Percentiles rank a stretch among this genome's conserved stretches.
Conservation (phyloP, 306 rosid genomes). For the Potentilla sterilis region DNA sequence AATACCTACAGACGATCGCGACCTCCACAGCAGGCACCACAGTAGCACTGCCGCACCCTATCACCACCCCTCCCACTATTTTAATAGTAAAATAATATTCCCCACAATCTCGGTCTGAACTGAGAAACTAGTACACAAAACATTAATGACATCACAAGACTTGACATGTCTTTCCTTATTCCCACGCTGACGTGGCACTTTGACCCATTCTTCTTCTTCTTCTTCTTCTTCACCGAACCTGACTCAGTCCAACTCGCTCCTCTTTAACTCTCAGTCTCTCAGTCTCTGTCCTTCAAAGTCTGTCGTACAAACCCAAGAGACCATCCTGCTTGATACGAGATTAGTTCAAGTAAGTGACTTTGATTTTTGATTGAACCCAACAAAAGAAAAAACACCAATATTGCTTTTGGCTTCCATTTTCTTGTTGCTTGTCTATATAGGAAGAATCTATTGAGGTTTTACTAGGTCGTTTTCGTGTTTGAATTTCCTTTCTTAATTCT, state of each 20-base stretch:
- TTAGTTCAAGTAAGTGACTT: constrained; percentile 37
- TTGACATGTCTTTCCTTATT: constrained; percentile 24
- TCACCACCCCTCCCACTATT: too few relatives aligned
- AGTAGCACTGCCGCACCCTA: not conserved
- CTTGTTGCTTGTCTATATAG: constrained; percentile 4
- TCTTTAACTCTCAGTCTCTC: constrained; percentile 7
- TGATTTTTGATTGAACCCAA: not conserved
- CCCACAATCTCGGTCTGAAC: constrained; percentile 8
- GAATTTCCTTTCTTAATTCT: constrained; percentile 34
- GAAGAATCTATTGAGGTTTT: constrained; percentile 26
- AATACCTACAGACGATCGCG: not conserved
- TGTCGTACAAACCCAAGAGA: constrained; percentile 12
- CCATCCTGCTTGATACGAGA: constrained; percentile 12
- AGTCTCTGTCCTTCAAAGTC: constrained; percentile 8
- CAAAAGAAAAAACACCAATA: not conserved
- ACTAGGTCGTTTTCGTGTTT: constrained; percentile 48
- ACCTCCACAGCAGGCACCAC: not conserved
- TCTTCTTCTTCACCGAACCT: not conserved
- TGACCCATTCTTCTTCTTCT: constrained; percentile 39
- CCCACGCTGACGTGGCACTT: constrained; percentile 47
- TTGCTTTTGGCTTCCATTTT: not conserved
- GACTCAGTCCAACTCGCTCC: constrained; percentile 28
- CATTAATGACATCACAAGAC: constrained; percentile 48
- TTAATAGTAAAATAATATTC: not conserved
- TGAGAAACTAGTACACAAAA: not conserved